These are phyloP conservation scores for Beauveria caledonica DNA, from an alignment of 2,329 filamentous ascomycete species.

Conservation along the genomic window DNA sequence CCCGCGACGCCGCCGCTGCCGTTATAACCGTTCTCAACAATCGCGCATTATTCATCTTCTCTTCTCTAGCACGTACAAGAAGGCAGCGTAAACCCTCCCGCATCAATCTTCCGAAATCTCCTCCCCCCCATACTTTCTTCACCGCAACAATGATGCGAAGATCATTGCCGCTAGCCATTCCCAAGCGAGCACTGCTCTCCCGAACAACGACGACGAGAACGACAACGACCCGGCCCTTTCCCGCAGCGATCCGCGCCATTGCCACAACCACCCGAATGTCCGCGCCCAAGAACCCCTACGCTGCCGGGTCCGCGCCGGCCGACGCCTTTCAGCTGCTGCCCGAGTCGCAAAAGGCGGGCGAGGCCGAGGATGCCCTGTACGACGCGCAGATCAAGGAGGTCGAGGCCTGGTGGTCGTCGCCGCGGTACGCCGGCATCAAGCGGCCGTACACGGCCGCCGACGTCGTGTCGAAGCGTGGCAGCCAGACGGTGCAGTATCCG, in stretches of 20 bases:
- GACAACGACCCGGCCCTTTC: not conserved
- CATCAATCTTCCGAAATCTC: not conserved
- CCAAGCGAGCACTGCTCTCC: conserved; percentile 8
- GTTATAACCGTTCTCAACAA: conserved; percentile 2
- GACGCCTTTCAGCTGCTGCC: conserved; percentile 83
- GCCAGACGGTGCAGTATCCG: conserved; percentile 78
- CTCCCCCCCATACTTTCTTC: too few relatives aligned
- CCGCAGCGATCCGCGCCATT: conserved; percentile 21
- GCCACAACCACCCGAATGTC: conserved; percentile 24
- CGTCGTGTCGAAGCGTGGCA: conserved; percentile 87
- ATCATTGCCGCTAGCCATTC: not conserved
- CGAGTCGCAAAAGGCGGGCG: conserved; percentile 66
- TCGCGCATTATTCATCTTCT: too few relatives aligned
- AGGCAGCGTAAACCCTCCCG: not conserved
- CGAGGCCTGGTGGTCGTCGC: conserved; percentile 81
- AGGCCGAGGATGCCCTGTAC: conserved; percentile 77
- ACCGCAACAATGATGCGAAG: conserved; percentile 10
- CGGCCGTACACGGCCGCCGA: conserved; percentile 84
- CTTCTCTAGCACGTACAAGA: not conserved
- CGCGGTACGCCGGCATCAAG: conserved; percentile 82
- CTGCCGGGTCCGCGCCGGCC: conserved; percentile 35
- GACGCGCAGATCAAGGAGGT: conserved; percentile 78
- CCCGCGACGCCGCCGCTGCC: not conserved
- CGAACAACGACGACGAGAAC: not conserved
- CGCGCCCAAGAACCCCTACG: conserved; percentile 26